Base-by-base conservation (phyloP, 2,329 filamentous ascomycete species). In the Clonostachys chloroleuca region DNA sequence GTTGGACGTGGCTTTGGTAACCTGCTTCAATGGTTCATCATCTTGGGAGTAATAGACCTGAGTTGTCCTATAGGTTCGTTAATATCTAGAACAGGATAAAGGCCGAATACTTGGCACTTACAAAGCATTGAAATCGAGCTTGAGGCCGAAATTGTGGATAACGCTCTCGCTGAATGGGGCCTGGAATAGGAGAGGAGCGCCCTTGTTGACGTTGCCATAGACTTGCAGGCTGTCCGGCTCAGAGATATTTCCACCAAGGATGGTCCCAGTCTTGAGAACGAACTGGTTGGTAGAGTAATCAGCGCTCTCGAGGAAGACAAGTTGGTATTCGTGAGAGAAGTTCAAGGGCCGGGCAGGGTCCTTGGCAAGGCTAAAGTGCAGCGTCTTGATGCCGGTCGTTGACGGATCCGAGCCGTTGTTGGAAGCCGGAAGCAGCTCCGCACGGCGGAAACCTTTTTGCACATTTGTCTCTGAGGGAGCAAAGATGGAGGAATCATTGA, bases 141-240 rank as follows among this genome's bases (percentile, higher is more conserved):
- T 76, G 34, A 83, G 47, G 9, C 73, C 81, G 67, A 84, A 84
- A 66, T 85, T 85, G 59, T 84, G 77, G 70, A 80, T 83, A 17
- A 71, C 64, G 13, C 60, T 69, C 34, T 64, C 57, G n/a, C 70
- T 65, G 46, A 83, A 82, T 3, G 71, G 67, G 0, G 72, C 70
- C 24, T 65, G 69, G 59, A 75, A 83, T 6, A 84, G 62, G 33
- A 72, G 58, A 30, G 24, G 24, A 45, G 66, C 59, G 47, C 61
- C 63, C 44, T 67, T 66, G 56, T 73, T 74, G 52, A 74, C 69
- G 52, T 74, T 72, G 45, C 72, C 68, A 47, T 74, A 70, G 10
- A 78, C 58, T 52, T 73, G 68, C 49, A 76, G 65, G 0, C 64
- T 69, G 46, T 72, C 63, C 5, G 70, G 65, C 46, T 68, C 56